Evolutionary conservation across 2,329 filamentous ascomycete species (phyloP), one percentile per base, ranked within the genome.

Genomic region (Colletotrichum limetticola): DNA sequence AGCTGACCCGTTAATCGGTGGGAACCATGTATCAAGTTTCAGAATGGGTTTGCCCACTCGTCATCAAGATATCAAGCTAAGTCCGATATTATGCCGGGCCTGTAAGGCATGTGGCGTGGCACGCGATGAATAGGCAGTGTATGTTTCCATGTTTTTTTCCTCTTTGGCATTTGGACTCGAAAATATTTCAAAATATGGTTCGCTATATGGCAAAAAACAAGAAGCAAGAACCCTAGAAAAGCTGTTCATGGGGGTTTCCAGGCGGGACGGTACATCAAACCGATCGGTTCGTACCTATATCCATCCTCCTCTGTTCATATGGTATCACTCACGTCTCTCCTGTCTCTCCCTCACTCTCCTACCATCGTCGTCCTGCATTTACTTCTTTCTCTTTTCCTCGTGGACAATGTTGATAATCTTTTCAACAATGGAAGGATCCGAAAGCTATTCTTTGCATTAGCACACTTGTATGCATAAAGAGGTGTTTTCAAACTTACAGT

Each of bases 351-450:
- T 19, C 52, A 26, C 9, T 22, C 14, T 22, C 7, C 46, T n/a
- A 22, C 30, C 19, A n/a, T 60, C 24, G 1, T 8, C 19, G 22
- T 30, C 8, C 42, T 30, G 28, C 6, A 74, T 66, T 83, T 82
- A 89, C 82, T 89, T 89, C 82, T 86, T 88, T 81, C 83, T 86
- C 63, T 86, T 86, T 61, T 86, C 82, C 76, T 90, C 87, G 78
- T 96, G 93, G 66, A 98, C 96, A 59, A 88, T 90, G 75, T 90
- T 85, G 82, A 98, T 98, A 80, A 99, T 98, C 86, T 92, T 96
- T 60, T 93, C 91, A 30, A 99, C 96, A 28, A 98, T 92, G 73
- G 87, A 91, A 59, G 97, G 97, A 82, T 99, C 95, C 73, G 95
- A 97, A 65, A 98, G 90, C 92, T 97, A 77, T 52, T 35, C 22